Conservation (phyloP, 352 stramenopile genomes). For the Globisporangium uncinulatum region DNA sequence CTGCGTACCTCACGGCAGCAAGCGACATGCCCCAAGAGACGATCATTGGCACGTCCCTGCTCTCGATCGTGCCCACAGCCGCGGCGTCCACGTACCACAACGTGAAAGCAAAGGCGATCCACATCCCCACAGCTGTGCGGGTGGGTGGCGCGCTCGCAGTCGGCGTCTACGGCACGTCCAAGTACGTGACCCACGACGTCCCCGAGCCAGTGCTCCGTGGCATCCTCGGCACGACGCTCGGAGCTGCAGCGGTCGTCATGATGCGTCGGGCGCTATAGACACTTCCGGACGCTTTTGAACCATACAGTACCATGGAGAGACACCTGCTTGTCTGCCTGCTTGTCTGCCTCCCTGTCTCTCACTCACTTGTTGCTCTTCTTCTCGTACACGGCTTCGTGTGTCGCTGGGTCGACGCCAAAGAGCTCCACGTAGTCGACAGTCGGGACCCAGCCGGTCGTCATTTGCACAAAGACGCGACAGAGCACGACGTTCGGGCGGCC, state of each 20-base stretch:
- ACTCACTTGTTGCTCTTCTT: constrained; percentile 84
- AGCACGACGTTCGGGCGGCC: constrained; percentile 58
- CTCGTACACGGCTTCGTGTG: constrained; percentile 63
- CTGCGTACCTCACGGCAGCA: constrained; percentile 74
- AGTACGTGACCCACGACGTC: constrained; percentile 78
- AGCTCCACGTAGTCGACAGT: constrained; percentile 82
- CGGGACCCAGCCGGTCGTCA: constrained; percentile 79
- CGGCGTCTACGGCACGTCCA: constrained; percentile 74
- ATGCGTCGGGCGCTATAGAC: constrained; percentile 65
- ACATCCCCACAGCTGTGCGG: constrained; percentile 60
- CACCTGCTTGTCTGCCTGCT: too few relatives aligned
- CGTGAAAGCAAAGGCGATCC: constrained; percentile 68
- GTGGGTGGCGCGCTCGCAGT: constrained; percentile 59
- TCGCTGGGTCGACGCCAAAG: constrained; percentile 64
- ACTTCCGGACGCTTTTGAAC: not conserved
- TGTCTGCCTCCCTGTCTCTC: too few relatives aligned
- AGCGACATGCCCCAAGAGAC: constrained; percentile 82
- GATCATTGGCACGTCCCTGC: constrained; percentile 81
- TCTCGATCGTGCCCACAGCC: constrained; percentile 77
- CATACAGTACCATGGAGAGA: not conserved
- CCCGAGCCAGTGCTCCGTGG: constrained; percentile 67
- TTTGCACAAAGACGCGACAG: constrained; percentile 78
- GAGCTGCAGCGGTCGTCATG: constrained; percentile 71
- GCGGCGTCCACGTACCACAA: constrained; percentile 81
- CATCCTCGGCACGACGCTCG: constrained; percentile 66